These are phyloP conservation scores for Scheffersomyces amazonensis DNA, from an alignment of 805 yeast genomes.

Conservation along the genomic window DNA sequence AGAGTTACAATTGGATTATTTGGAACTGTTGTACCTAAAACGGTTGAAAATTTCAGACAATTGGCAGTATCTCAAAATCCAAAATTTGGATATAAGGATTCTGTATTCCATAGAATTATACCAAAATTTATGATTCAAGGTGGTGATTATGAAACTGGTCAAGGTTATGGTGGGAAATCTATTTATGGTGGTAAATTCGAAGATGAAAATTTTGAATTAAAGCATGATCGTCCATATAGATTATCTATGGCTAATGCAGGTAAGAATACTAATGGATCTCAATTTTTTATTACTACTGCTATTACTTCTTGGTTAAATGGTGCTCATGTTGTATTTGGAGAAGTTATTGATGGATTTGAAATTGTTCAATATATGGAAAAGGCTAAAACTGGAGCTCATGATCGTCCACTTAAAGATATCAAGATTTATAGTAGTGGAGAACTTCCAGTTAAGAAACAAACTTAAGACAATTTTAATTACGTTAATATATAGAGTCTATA, in stretches of 20 bases:
- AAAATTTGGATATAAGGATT: slow-evolving; percentile 42
- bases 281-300: slow-evolving; percentile 93
- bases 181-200: slow-evolving; percentile 70
- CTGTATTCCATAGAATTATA: slow-evolving; percentile 47
- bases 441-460: slow-evolving; percentile 35
- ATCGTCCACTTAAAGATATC: slow-evolving; percentile 67
- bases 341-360: slow-evolving; percentile 86
- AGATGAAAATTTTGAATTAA: slow-evolving; percentile 73
- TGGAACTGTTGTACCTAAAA: slow-evolving; percentile 90
- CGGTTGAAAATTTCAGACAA: slow-evolving; percentile 95
- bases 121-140: slow-evolving; percentile 49
- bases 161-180: slow-evolving; percentile 47
- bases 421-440: slow-evolving; percentile 73
- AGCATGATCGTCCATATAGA: slow-evolving; percentile 77
- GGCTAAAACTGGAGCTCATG: slow-evolving; percentile 62
- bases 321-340: slow-evolving; percentile 94
- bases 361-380: slow-evolving; percentile 72
- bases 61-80: slow-evolving; percentile 57
- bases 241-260: slow-evolving; percentile 98
- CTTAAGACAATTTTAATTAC: background rate
- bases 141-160: slow-evolving; percentile 47
- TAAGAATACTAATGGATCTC: slow-evolving; percentile 97
- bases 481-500: too few relatives aligned
- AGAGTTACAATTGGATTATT: slow-evolving; percentile 83
- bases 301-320: slow-evolving; percentile 91